A percentile compares a stretch with the other conserved stretches of the same genome.
phyloP scores from a whole-genome alignment of 805 yeast genomes.

The Yarrowia sp. region DNA sequence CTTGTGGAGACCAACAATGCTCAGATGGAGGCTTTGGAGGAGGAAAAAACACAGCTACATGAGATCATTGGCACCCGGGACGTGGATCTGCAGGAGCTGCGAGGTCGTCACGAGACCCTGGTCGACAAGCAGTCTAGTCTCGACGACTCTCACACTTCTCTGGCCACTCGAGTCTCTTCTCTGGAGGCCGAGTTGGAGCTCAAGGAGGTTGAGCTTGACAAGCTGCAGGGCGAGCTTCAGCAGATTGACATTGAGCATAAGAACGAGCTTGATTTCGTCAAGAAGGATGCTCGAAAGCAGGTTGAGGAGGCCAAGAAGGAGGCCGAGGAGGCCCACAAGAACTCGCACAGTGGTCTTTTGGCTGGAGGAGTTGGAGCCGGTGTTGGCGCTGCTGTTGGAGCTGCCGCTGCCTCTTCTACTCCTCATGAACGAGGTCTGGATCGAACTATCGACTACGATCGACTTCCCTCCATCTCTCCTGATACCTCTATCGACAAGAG shows the following conservation, averaged over 20 bases:
- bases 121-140: constrained; percentile 8
- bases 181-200: constrained; percentile 34
- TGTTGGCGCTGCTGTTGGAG: neutral
- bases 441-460: constrained; percentile 20
- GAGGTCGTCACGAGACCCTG: constrained; percentile 25
- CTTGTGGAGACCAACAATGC: constrained; percentile 2
- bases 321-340: neutral
- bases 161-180: constrained; percentile 20
- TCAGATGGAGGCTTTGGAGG: constrained; percentile 29
- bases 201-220: constrained; percentile 30
- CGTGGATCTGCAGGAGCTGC: constrained; percentile 2
- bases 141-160: constrained; percentile 21
- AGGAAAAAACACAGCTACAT: constrained; percentile 19
- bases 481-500: constrained; percentile 17
- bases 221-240: constrained; percentile 15
- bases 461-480: constrained; percentile 20
- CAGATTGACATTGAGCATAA: constrained; percentile 15
- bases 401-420: neutral
- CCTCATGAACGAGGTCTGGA: neutral
- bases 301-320: no score
- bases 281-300: constrained; percentile 8
- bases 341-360: neutral
- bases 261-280: constrained; percentile 17
- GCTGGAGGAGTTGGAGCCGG: constrained; percentile 9
- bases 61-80: constrained; percentile 23